phyloP scores from a whole-genome alignment of 169 alveolate species.

The Plasmodium vinckei region DNA sequence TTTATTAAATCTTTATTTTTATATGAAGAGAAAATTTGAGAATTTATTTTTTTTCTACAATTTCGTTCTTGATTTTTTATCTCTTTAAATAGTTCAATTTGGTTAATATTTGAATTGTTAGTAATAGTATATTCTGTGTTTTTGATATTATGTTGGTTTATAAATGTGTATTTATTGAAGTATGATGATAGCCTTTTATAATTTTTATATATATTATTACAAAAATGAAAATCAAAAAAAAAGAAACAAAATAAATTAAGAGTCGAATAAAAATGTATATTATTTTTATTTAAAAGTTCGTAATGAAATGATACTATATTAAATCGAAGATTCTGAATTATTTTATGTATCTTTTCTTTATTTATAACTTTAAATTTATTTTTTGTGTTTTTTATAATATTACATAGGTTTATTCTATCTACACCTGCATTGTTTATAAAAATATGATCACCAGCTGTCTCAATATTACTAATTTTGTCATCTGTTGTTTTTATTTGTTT shows the following conservation, averaged over 20 bases:
- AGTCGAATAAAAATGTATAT: conserved; percentile 5
- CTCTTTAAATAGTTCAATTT: conserved; percentile 9
- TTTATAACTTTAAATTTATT: neutral
- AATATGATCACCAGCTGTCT: neutral
- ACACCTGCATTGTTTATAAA: neutral
- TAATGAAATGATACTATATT: conserved; percentile 18
- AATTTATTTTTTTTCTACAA: neutral
- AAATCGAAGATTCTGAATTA: conserved; percentile 31
- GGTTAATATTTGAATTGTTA: conserved; percentile 2
- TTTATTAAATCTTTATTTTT: neutral
- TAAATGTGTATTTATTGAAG: conserved; percentile 1
- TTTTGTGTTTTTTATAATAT: neutral
- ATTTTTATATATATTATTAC: conserved; percentile 33
- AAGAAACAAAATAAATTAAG: conserved; percentile 32
- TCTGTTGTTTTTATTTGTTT: neutral
- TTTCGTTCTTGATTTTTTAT: neutral
- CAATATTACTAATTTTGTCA: neutral
- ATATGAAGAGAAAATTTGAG: neutral
- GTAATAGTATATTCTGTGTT: conserved; percentile 1
- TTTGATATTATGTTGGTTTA: neutral
- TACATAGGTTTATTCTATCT: neutral
- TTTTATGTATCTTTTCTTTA: conserved; percentile 4
- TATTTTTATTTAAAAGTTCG: conserved; percentile 7
- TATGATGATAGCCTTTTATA: conserved; percentile 2
- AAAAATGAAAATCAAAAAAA: conserved; percentile 36